Evolutionary conservation across 31 red algal species (phyloP).

Genomic region (Odonthalia washingtoniensis): DNA sequence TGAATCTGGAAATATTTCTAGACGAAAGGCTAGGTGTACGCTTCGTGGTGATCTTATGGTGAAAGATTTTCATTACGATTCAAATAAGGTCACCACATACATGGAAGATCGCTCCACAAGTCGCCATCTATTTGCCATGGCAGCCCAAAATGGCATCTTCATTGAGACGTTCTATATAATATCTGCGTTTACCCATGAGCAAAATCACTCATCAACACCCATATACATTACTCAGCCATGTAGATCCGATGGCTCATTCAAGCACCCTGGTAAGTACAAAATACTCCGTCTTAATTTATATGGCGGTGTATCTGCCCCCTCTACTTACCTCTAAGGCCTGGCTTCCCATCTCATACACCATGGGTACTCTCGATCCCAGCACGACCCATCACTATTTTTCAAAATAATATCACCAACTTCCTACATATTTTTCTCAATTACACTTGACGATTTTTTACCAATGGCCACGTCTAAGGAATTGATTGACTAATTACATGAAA

Average conservation of each 20-base stretch:
- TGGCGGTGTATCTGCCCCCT: background rate
- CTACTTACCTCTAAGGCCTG: constrained; percentile 2
- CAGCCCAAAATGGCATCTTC: background rate
- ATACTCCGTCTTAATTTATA: constrained; percentile 1
- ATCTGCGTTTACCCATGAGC: constrained; percentile 43
- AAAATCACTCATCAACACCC: background rate
- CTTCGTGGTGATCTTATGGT: constrained; percentile 28
- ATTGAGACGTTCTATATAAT: constrained; percentile 31
- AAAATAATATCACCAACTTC: no score
- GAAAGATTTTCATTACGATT: constrained; percentile 35
- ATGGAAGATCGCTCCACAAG: constrained; percentile 20
- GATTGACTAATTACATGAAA: background rate
- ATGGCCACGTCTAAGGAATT: background rate
- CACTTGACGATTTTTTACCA: no score
- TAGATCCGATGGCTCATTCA: background rate
- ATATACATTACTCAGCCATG: constrained; percentile 18
- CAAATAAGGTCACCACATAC: constrained; percentile 14
- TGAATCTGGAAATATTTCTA: background rate
- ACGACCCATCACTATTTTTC: background rate
- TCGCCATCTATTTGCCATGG: constrained; percentile 23
- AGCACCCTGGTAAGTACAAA: background rate
- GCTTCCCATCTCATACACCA: background rate
- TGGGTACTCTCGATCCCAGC: background rate
- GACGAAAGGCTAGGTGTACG: constrained; percentile 46
- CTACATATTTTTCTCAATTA: no score